Conservation (phyloP, 73 alveolate species). For the Uronychia setigera region DNA sequence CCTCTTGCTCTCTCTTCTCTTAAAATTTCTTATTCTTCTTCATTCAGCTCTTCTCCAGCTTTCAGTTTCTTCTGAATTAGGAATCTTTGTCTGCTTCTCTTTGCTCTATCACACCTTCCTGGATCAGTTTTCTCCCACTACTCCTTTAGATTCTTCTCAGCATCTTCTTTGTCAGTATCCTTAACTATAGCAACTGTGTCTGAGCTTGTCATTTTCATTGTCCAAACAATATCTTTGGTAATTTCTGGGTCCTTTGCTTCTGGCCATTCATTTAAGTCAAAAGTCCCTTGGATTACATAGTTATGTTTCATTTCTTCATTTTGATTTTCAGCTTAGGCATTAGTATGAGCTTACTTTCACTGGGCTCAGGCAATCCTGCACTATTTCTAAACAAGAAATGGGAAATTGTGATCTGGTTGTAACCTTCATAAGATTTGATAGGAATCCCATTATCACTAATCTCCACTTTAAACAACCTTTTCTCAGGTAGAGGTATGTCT, state of each 20-base stretch:
- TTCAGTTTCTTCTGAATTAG: slow-evolving; percentile 74
- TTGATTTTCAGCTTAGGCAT: neutral
- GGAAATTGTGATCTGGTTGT: slow-evolving; percentile 71
- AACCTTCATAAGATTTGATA: slow-evolving; percentile 64
- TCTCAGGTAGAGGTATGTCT: neutral
- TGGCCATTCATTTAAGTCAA: slow-evolving; percentile 85
- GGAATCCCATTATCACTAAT: slow-evolving; percentile 69
- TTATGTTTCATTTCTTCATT: slow-evolving; percentile 53
- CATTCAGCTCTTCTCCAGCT: slow-evolving; percentile 83
- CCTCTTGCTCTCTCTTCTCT: slow-evolving; percentile 89
- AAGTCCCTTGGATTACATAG: slow-evolving; percentile 73
- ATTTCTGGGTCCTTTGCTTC: slow-evolving; percentile 57
- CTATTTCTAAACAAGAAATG: slow-evolving; percentile 73
- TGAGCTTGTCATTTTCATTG: slow-evolving; percentile 77
- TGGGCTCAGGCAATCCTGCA: slow-evolving; percentile 38
- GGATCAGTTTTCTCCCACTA: slow-evolving; percentile 98
- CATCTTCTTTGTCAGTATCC: slow-evolving; percentile 97
- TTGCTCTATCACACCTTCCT: slow-evolving; percentile 97
- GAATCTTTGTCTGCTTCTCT: slow-evolving; percentile 84
- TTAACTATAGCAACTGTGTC: slow-evolving; percentile 93
- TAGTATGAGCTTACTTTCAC: slow-evolving; percentile 10
- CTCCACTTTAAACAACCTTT: slow-evolving; percentile 46
- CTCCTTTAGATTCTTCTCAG: slow-evolving; percentile 90
- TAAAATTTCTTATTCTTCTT: slow-evolving; percentile 78
- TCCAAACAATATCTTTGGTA: slow-evolving; percentile 82